Conservation (phyloP, 768 basidiomycete genomes). For the Auricularia cornea region DNA sequence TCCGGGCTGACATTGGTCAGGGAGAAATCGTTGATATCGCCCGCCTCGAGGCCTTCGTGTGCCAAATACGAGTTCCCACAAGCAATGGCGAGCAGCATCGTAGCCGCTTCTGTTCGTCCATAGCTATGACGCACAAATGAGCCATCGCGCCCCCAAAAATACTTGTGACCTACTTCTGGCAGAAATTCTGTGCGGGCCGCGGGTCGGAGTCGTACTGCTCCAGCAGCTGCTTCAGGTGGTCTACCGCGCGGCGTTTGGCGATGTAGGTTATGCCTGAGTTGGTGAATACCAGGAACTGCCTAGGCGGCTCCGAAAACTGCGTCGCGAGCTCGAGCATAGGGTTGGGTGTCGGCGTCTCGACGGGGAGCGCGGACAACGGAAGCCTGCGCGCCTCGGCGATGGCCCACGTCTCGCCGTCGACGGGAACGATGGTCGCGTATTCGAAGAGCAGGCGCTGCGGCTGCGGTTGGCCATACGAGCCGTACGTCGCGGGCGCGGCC, state of each 20-base stretch:
- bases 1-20: slow-evolving; percentile 51
- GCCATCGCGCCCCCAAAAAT: neutral
- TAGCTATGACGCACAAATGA: slow-evolving; percentile 45
- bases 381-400: slow-evolving; percentile 49
- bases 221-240: slow-evolving; percentile 73
- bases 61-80: slow-evolving; percentile 70
- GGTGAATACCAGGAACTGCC: slow-evolving; percentile 81
- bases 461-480: slow-evolving; percentile 30
- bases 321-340: slow-evolving; percentile 73
- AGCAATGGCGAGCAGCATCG: slow-evolving; percentile 83
- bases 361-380: slow-evolving; percentile 25
- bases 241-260: slow-evolving; percentile 72
- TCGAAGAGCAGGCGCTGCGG: slow-evolving; percentile 60
- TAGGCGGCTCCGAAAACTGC: slow-evolving; percentile 66
- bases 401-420: slow-evolving; percentile 80
- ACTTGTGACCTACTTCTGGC: neutral
- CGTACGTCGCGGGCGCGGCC: slow-evolving; percentile 30
- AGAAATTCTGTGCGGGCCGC: neutral
- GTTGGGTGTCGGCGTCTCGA: slow-evolving; percentile 38
- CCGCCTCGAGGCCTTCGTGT: slow-evolving; percentile 23
- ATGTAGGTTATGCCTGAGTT: slow-evolving; percentile 80
- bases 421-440: slow-evolving; percentile 64
- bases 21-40: neutral
- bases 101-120: slow-evolving; percentile 85
- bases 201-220: slow-evolving; percentile 69